phyloP scores from a whole-genome alignment of 164 flowering plant genomes.

The Warburgia ugandensis region DNA sequence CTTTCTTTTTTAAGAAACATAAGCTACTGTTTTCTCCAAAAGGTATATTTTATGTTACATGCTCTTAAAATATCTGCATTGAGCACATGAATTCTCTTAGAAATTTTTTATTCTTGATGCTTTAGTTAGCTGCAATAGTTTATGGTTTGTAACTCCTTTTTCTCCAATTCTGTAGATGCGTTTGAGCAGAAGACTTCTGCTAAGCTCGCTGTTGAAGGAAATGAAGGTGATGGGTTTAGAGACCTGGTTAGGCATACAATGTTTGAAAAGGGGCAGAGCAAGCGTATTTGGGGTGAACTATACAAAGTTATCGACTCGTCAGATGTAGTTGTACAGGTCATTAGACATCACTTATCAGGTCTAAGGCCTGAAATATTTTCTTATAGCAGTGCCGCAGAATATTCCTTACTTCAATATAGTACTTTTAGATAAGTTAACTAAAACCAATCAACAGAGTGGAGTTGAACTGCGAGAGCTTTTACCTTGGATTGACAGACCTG shows the following conservation, averaged over 20 bases:
- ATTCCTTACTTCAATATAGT: no score
- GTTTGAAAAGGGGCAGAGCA: constrained; percentile 99
- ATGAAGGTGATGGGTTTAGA: constrained; percentile 77
- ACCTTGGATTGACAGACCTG: no score
- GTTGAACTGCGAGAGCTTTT: no score
- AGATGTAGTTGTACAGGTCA: constrained; percentile 98
- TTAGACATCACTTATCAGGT: constrained; percentile 2
- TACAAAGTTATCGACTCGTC: constrained; percentile 98
- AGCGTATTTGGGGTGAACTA: constrained; percentile 98
- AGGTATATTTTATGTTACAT: no score
- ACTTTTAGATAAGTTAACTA: no score
- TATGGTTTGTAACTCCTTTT: not conserved
- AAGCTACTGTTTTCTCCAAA: no score
- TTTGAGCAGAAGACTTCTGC: constrained; percentile 57
- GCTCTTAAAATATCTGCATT: no score
- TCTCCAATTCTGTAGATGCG: constrained; percentile 37
- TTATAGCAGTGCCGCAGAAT: no score
- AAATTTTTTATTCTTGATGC: no score
- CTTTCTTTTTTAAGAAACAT: no score
- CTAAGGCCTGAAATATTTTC: not conserved
- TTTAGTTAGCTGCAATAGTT: not conserved
- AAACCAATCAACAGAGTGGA: no score
- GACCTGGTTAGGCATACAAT: constrained; percentile 88
- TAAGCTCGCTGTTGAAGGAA: constrained; percentile 33
- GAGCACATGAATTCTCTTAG: no score